Base-by-base conservation (phyloP, 2,329 filamentous ascomycete genomes). In the Cercospora sesami region DNA sequence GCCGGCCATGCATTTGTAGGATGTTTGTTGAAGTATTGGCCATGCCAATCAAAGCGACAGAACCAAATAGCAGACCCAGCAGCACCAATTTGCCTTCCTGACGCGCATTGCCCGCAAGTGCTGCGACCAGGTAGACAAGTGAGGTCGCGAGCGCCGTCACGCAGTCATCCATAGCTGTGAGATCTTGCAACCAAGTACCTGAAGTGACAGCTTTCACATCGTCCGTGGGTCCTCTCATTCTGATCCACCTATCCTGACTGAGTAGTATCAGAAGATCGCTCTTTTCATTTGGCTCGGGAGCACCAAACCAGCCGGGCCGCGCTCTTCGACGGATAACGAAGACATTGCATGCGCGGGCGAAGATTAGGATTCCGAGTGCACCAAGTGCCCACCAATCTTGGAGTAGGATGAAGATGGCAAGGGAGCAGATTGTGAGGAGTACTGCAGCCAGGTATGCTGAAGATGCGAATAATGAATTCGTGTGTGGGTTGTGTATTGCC, bases 161-260 rank as follows among this genome's bases (percentile, higher is more conserved):
- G 72, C 84, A 86, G 31, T 83, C 81, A 70, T 89, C 84, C 2
- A 82, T 58, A 28, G 80, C 77, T 0, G 84, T 86, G 75, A 85
- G 83, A 45, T 83, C 79, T 10, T 82, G 80, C 57, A 90, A 76
- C 87, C 87, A 90, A 30, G 81, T 73, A 3, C 85, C 83, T 3
- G 85, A 83, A 1, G 87, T 89, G 48, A 89, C 81, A 31, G 87
- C 86, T 66, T 86, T 86, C 6, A 90, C 79, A 73, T 89, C 87
- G 33, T 84, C 81, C 7, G 84, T 80, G 4, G 80, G 74, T 4
- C 88, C 88, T 30, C 83, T 81, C 51, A 90, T 80, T 12, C 84
- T 79, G 1, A 89, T 81, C 72, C 81, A 82, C 0, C 83, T 80
- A 51, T 85, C 84, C 26, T 82, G 79, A 21, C 82, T 83, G 4